Evolutionary conservation across 129 eudicot species (phyloP).

Genomic region (Oenanthe sinensis): DNA sequence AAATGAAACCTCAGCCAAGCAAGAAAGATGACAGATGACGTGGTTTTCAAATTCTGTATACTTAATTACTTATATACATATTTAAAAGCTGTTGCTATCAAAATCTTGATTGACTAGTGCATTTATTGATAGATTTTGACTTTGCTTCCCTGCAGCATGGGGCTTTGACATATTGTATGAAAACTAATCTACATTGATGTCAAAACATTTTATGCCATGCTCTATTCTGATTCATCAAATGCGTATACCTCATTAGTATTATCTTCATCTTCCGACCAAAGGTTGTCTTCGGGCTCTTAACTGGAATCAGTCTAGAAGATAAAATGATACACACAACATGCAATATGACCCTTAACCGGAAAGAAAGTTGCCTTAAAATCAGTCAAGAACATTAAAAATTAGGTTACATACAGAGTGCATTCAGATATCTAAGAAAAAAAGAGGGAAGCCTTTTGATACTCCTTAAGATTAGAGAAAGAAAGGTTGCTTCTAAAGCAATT

Average conservation of each 20-base stretch:
- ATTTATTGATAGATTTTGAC: not conserved
- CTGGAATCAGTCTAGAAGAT: not conserved
- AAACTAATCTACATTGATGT: not conserved
- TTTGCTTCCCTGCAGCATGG: not conserved
- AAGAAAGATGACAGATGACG: not conserved
- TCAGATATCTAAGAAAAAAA: not conserved
- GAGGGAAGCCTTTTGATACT: not conserved
- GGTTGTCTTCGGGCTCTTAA: not conserved
- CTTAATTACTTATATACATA: not conserved
- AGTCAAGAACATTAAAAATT: not conserved
- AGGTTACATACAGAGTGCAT: not conserved
- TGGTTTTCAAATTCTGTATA: not conserved
- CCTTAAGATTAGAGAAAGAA: not conserved
- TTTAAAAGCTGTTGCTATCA: not conserved
- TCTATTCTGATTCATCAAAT: not conserved
- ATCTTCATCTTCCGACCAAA: not conserved
- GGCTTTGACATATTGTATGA: not conserved
- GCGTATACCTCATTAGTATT: not conserved
- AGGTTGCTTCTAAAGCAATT: not conserved
- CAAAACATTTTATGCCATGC: not conserved
- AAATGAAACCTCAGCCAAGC: not conserved
- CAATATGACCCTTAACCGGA: not conserved
- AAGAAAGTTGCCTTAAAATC: not conserved
- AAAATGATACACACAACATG: not conserved
- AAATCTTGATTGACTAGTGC: not conserved